Evolutionary conservation across 2,329 filamentous ascomycete genomes (phyloP), one percentile per base, ranked within the genome.

Genomic region (Colletotrichum sp.): DNA sequence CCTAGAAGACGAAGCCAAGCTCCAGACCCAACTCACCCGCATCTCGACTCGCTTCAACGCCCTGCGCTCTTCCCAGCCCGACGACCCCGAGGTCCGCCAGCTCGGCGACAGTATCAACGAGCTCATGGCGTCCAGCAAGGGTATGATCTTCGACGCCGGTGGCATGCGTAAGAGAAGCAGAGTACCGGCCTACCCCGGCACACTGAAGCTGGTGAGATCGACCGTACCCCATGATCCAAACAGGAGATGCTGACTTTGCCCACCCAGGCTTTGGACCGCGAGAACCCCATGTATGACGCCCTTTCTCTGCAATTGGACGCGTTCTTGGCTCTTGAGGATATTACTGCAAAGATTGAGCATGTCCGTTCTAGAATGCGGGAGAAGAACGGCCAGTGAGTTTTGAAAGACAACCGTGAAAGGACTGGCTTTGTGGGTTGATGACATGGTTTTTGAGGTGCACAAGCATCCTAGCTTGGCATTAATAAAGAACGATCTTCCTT

Each of bases 121-220:
- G 6, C 44, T 52, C 12, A 52, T 52, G n/a, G 10, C 10, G 0
- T 52, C n/a, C n/a, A 0, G 0, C 0, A 22, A 52, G 44, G 44
- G 44, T n/a, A 0, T 52, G 10, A 24, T 52, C 12, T 52, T 52
- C 44, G 44, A 52, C 44, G 44, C n/a, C 5, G 44, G 44, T 52
- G 44, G n/a, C n/a, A 6, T 6, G 44, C 6, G 44, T 13, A 52
- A 52, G 44, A 52, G 44, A 52, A 52, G 44, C n/a, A 52, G 2
- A 22, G 44, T 52, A 12, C n/a, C 44, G 6, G 44, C n/a, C 6
- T 18, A 52, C n/a, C 44, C 44, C 6, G 44, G 44, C 0, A 52
- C 44, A 52, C n/a, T 52, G n/a, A 52, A 52, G n/a, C n/a, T 52
- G 10, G 44, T 52, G 6, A 52, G 44, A 4, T 13, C 44, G 6